Base-by-base conservation (phyloP, 75 land plant genomes). In the Sequoiadendron giganteum region DNA sequence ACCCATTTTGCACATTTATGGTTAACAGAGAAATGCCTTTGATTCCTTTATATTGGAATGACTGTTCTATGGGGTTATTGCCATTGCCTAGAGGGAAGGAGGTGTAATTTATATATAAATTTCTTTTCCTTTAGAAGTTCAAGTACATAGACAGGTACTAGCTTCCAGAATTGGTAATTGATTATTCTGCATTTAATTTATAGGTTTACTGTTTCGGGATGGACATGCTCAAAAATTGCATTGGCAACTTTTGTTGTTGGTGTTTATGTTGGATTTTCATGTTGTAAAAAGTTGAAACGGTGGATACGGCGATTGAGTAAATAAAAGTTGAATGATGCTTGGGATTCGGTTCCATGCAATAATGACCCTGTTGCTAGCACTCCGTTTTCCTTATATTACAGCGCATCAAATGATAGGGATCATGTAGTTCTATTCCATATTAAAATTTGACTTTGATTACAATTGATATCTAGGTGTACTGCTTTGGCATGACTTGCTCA, bases 161-260 rank as follows among this genome's bases (percentile, higher is more conserved):
- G 36, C 81, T 78, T 78, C 28, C 81, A 78, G 43, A 78, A 39
- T 39, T 78, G 81, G 40, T 78, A 19, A 78, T 39, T 78, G 42
- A 32, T 78, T 78, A 78, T 18, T 32, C 81, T 39, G 1, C 39
- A 78, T 40, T 78, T 9, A 15, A 39, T 39, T 38, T 38, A 1
- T 78, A 94, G 95, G 77, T 79, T 83, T 30, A 86, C 89, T 58
- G 93, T 94, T 42, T 94, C 95, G 28, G 25, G 91, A n/a, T 87
- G 90, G 89, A 92, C 94, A 52, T 93, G 95, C 58, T 86, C 93
- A 14, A 94, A 94, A 91, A 76, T 93, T 6, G 91, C 93, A 86
- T 89, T 92, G 3, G 32, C 90, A 83, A 90, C 39, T 88, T 94
- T 94, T 39, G 87, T 43, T 55, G 90, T 87, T 72, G 95, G 95